Evolutionary conservation across 2,329 filamentous ascomycete species (phyloP).

Genomic region (Microdochium paspali): DNA sequence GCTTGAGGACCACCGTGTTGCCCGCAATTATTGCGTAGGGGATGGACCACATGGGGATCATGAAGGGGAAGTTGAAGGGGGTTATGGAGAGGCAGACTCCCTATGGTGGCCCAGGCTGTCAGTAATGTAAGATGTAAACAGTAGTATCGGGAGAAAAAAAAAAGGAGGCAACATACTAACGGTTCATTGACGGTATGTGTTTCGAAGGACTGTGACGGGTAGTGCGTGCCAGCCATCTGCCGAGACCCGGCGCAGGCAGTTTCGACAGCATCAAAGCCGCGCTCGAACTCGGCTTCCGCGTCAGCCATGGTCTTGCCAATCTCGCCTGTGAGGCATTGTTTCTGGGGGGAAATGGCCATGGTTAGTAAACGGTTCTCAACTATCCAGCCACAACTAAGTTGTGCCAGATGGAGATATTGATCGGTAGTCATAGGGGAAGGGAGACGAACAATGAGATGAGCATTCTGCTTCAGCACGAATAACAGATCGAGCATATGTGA

Average conservation of each 20-base stretch:
- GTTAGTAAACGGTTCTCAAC: no score
- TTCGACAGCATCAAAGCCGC: neutral
- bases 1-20: slow-evolving; percentile 55
- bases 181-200: neutral
- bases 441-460: neutral
- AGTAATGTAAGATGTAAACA: neutral
- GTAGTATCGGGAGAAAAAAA: neutral
- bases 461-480: neutral
- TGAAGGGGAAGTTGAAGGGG: slow-evolving; percentile 30
- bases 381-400: no score
- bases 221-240: neutral
- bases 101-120: neutral
- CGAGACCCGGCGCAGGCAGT: neutral
- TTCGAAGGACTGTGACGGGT: neutral
- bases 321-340: neutral
- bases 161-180: neutral
- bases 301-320: neutral
- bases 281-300: neutral
- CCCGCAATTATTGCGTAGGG: slow-evolving; percentile 61
- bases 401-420: no score
- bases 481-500: neutral
- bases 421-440: neutral
- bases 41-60: slow-evolving; percentile 68
- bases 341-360: neutral
- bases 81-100: neutral